phyloP scores from a whole-genome alignment of 164 flowering plant genomes.

The Kingdonia uniflora region DNA sequence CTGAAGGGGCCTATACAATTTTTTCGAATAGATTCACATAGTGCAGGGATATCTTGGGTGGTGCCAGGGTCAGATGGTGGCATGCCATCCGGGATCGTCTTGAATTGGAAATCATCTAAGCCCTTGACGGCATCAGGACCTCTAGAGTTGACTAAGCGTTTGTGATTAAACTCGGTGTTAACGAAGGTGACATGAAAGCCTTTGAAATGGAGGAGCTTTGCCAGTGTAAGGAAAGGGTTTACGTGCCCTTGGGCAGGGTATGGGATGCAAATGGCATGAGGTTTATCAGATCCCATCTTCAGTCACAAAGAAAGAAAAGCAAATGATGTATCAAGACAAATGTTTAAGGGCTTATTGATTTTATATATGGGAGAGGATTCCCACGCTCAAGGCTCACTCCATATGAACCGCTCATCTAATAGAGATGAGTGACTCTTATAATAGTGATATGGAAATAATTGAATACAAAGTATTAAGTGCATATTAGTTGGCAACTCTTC shows the following conservation, averaged over 20 bases:
- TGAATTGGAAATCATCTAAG: conserved; percentile 31
- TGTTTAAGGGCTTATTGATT: no score
- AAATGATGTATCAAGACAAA: no score
- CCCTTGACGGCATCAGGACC: conserved; percentile 34
- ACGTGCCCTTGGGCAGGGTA: conserved; percentile 32
- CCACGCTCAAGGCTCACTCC: no score
- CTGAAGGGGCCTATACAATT: conserved; percentile 22
- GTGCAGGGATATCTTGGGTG: conserved; percentile 36
- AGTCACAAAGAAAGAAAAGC: no score
- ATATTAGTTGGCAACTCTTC: no score
- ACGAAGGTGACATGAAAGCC: conserved; percentile 38
- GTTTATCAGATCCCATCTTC: conserved; percentile 1
- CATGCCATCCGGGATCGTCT: conserved; percentile 54
- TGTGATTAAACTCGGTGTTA: conserved; percentile 53
- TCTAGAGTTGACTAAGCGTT: conserved; percentile 28
- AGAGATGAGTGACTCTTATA: no score
- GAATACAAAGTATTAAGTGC: no score
- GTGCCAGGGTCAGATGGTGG: conserved; percentile 42
- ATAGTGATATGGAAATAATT: no score
- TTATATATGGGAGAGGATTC: no score
- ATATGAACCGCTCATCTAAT: no score
- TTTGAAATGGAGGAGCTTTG: conserved; percentile 23
- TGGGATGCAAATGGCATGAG: conserved; percentile 21
- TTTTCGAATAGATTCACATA: conserved; percentile 18
- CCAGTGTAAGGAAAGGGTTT: conserved; percentile 21